Evolutionary conservation across 2,329 filamentous ascomycete genomes (phyloP), one percentile per base, ranked within the genome.

Genomic region (Fusarium transvaalense): DNA sequence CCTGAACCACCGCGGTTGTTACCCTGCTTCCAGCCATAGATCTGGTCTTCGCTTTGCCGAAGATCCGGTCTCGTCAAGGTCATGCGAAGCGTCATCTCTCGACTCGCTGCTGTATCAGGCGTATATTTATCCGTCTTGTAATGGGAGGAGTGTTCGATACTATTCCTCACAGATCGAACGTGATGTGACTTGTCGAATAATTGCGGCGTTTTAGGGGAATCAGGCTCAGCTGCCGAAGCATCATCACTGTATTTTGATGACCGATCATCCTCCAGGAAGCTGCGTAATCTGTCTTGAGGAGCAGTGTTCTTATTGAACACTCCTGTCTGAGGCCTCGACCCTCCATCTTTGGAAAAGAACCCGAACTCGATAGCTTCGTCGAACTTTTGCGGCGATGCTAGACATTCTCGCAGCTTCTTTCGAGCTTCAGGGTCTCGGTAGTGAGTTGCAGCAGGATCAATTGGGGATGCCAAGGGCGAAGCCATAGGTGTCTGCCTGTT

Each of bases 51-150:
- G 66, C 90, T 85, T 6, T 90, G 90, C 41, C 94, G 89, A 47
- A 98, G 85, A 76, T 98, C 95, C 0, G 94, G 92, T 46, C 94
- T 86, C 5, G 96, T 98, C 56, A 98, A 85, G 0, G 95, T 98
- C 94, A 98, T 97, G 48, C 94, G 92, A 48, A 98, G 81, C 4
- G 96, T 98, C 94, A 97, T 97, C 78, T 98, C 94, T 34, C 94
- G 76, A 56, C 88, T 91, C 34, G 86, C 84, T 0, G 85, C 81
- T 3, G 86, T 80, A 7, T 83, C 83, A 47, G 88, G 85, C 13
- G 82, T 79, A 71, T 85, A 39, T 32, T 65, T 85, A 59, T 83
- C 82, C 37, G 73, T 70, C 64, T 80, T 80, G 59, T 72, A 65
- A 35, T 75, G 32, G 29, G 56, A 37, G 7, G 72, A 67, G 21